These are phyloP conservation scores for Rhodotorula sp. DNA, from an alignment of 1,284 basidiomycete species.

Conservation along the genomic window DNA sequence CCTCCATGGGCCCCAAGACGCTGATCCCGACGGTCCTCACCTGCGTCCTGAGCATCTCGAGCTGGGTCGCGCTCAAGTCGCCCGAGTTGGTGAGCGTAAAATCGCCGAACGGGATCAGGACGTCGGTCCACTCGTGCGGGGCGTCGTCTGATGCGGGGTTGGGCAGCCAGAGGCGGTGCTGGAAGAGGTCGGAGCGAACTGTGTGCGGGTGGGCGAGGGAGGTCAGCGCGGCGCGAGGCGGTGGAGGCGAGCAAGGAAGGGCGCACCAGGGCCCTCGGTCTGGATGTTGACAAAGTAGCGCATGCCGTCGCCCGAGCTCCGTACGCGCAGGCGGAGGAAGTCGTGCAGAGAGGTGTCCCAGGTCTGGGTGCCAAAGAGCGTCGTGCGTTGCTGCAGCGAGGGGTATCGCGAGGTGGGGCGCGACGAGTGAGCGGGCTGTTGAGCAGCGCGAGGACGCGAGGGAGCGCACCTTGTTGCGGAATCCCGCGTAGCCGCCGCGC, in stretches of 20 bases:
- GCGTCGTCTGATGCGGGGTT: constrained; percentile 51
- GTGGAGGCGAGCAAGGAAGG: no score
- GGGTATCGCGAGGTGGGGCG: not conserved
- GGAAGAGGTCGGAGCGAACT: constrained; percentile 79
- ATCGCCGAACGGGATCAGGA: constrained; percentile 77
- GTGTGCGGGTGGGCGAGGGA: not conserved
- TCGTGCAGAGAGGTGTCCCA: constrained; percentile 78
- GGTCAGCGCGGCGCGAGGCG: not conserved
- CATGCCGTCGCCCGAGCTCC: constrained; percentile 62
- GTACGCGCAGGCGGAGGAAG: constrained; percentile 74
- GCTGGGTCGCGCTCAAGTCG: constrained; percentile 63
- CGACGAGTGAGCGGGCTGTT: not conserved
- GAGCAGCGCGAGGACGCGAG: no score
- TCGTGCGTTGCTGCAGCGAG: constrained; percentile 53
- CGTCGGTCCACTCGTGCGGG: constrained; percentile 78
- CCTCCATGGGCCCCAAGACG: constrained; percentile 60
- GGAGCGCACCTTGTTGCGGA: constrained; percentile 68
- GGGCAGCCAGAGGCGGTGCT: constrained; percentile 75
- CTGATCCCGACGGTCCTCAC: constrained; percentile 81
- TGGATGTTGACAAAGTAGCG: constrained; percentile 83
- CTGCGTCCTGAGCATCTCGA: constrained; percentile 72
- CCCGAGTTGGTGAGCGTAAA: constrained; percentile 84
- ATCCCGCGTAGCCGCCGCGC: constrained; percentile 77
- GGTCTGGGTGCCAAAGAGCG: constrained; percentile 75
- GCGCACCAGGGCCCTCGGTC: constrained; percentile 63